Evolutionary conservation across 345 rosid genomes (phyloP).

Genomic region (Arabidopsis arenosa): DNA sequence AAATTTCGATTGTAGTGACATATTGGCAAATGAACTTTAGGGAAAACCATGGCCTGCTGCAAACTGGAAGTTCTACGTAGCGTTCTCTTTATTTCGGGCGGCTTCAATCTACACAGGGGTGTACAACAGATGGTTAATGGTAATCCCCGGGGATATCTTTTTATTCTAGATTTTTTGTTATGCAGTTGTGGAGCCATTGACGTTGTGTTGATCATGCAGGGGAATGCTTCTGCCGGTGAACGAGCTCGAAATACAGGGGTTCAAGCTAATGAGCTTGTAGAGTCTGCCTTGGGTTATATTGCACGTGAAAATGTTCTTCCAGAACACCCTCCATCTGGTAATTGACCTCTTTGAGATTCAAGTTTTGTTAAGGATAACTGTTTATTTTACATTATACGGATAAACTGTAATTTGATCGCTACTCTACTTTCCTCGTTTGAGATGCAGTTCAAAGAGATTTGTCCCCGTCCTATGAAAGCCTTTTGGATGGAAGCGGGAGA

Average conservation of each 20-base stretch:
- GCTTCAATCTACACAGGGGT: constrained; percentile 83
- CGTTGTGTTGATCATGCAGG: constrained; percentile 55
- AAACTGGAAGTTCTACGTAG: constrained; percentile 89
- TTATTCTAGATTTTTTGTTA: not conserved
- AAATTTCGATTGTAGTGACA: not conserved
- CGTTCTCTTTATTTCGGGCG: constrained; percentile 89
- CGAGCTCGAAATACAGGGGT: constrained; percentile 70
- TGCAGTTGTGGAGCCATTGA: constrained; percentile 9
- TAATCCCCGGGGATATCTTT: constrained; percentile 41
- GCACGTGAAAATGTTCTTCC: constrained; percentile 69
- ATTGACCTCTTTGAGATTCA: constrained; percentile 2
- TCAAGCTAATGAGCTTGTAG: constrained; percentile 68
- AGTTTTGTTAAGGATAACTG: constrained; percentile 9
- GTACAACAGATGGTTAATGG: constrained; percentile 89
- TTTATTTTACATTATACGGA: not conserved
- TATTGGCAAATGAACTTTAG: constrained; percentile 49
- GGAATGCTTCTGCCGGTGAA: constrained; percentile 94
- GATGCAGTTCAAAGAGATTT: constrained; percentile 47
- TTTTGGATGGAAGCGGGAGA: constrained; percentile 64
- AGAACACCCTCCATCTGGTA: constrained; percentile 77
- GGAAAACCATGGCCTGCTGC: constrained; percentile 88
- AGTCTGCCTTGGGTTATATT: constrained; percentile 64
- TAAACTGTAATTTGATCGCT: constrained; percentile 12
- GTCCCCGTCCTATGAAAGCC: constrained; percentile 45
- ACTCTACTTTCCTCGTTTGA: constrained; percentile 7